Percentiles rank a stretch among this genome's conserved stretches.
Evolutionary conservation across 805 yeast genomes (phyloP).

Genomic region (Saccharomycopsis babjevae): DNA sequence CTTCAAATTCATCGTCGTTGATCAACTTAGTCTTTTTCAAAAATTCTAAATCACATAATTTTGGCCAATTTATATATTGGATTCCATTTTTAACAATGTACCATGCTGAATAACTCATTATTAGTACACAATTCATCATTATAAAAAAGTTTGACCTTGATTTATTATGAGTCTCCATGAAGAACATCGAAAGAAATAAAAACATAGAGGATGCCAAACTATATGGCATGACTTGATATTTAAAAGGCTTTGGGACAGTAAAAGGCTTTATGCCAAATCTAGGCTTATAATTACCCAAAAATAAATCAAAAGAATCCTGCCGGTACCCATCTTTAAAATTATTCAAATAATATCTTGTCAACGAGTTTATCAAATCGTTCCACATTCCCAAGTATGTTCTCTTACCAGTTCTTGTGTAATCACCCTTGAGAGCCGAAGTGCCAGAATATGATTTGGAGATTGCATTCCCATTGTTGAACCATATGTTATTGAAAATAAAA

Average conservation of each 20-base stretch:
- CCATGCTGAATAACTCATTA: conserved; percentile 26
- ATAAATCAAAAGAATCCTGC: conserved; percentile 86
- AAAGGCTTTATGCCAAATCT: conserved; percentile 41
- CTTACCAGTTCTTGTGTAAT: conserved; percentile 88
- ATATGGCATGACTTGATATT: conserved; percentile 72
- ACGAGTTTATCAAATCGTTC: conserved; percentile 73
- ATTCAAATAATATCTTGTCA: conserved; percentile 75
- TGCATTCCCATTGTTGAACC: conserved; percentile 98
- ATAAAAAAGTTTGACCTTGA: conserved; percentile 10
- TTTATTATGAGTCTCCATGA: conserved; percentile 6
- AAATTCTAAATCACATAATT: conserved; percentile 51
- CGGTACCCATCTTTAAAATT: conserved; percentile 84
- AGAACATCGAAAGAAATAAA: conserved; percentile 21
- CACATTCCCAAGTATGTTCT: conserved; percentile 82
- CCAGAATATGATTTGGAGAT: conserved; percentile 88
- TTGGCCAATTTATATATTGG: conserved; percentile 95
- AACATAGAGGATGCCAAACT: conserved; percentile 65
- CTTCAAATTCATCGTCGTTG: conserved; percentile 13
- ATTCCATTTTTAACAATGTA: conserved; percentile 52
- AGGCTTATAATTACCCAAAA: conserved; percentile 55
- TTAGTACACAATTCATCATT: conserved; percentile 7
- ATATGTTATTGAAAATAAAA: conserved; percentile 62
- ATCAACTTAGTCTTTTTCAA: conserved; percentile 23
- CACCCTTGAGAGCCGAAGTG: conserved; percentile 94
- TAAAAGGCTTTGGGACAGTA: conserved; percentile 47